These are phyloP conservation scores for Fusarium pseudograminearum DNA, from an alignment of 2,329 filamentous ascomycete genomes.

Conservation along the genomic window DNA sequence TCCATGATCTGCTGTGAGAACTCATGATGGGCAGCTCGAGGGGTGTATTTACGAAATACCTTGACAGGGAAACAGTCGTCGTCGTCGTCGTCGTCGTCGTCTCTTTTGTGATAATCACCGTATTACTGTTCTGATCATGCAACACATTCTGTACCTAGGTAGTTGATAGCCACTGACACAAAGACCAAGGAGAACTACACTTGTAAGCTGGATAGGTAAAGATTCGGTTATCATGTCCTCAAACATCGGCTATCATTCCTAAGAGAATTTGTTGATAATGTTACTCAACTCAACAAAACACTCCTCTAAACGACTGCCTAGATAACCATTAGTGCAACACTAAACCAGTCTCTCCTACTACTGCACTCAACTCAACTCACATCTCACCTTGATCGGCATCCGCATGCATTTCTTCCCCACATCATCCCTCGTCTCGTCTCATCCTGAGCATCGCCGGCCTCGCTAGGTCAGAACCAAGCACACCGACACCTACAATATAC, in stretches of 20 bases:
- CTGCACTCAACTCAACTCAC: not conserved
- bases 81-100: not conserved
- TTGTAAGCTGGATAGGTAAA: not conserved
- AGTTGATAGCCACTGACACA: slow-evolving; percentile 4
- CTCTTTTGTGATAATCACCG: not conserved
- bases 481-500: slow-evolving; percentile 26
- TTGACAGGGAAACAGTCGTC: not conserved
- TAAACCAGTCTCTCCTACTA: slow-evolving; percentile 14
- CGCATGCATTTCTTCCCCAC: slow-evolving; percentile 26
- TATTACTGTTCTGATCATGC: not conserved
- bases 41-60: slow-evolving; percentile 10
- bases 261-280: slow-evolving; percentile 20
- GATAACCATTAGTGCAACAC: not conserved
- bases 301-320: slow-evolving; percentile 6
- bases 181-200: not conserved
- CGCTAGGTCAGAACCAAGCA: slow-evolving; percentile 5
- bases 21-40: slow-evolving; percentile 32
- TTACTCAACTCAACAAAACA: slow-evolving; percentile 32
- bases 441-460: not conserved
- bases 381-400: slow-evolving; percentile 27
- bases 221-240: not conserved
- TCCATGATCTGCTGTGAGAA: slow-evolving; percentile 40
- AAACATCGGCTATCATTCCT: not conserved
- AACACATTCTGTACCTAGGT: not conserved
- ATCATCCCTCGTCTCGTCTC: slow-evolving; percentile 8